A percentile compares a stretch with the other conserved stretches of the same genome.
Evolutionary conservation across 441 rosid species (phyloP).

Genomic region (Eutrema salsugineum): DNA sequence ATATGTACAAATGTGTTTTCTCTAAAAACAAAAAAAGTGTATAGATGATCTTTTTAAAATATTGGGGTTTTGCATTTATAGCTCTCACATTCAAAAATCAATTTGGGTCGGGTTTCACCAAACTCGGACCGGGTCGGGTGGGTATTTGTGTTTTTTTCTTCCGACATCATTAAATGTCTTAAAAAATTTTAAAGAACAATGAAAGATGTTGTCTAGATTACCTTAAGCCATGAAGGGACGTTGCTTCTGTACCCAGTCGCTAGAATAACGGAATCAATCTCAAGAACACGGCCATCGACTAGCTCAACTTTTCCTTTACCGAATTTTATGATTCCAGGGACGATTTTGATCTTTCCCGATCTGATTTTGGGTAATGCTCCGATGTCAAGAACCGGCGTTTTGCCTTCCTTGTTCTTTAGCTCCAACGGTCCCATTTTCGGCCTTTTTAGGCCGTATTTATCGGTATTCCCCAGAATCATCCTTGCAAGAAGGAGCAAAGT

Average conservation of each 20-base stretch:
- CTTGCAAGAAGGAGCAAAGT: constrained; percentile 47
- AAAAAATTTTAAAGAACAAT: background rate
- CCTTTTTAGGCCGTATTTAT: constrained; percentile 61
- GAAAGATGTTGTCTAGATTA: constrained; percentile 14
- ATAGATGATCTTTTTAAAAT: too few relatives aligned
- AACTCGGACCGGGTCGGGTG: constrained; percentile 27
- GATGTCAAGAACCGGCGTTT: constrained; percentile 80
- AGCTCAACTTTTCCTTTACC: constrained; percentile 55
- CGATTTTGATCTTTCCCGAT: constrained; percentile 67
- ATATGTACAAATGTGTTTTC: background rate
- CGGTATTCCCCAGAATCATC: constrained; percentile 51
- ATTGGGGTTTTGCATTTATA: background rate
- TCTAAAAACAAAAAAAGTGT: too few relatives aligned
- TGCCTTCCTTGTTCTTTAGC: constrained; percentile 61
- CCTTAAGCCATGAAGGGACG: constrained; percentile 93
- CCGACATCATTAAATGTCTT: constrained; percentile 12
- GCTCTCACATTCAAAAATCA: background rate
- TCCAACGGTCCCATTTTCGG: constrained; percentile 63
- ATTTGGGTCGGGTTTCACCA: constrained; percentile 14
- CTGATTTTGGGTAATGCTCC: constrained; percentile 68
- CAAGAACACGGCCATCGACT: constrained; percentile 50
- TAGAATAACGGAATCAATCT: constrained; percentile 66
- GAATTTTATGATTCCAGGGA: constrained; percentile 64
- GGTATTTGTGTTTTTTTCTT: constrained; percentile 2
- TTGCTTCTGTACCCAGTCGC: constrained; percentile 96